Base-by-base conservation (phyloP, 306 rosid species). In the Dalbergia cultrata region DNA sequence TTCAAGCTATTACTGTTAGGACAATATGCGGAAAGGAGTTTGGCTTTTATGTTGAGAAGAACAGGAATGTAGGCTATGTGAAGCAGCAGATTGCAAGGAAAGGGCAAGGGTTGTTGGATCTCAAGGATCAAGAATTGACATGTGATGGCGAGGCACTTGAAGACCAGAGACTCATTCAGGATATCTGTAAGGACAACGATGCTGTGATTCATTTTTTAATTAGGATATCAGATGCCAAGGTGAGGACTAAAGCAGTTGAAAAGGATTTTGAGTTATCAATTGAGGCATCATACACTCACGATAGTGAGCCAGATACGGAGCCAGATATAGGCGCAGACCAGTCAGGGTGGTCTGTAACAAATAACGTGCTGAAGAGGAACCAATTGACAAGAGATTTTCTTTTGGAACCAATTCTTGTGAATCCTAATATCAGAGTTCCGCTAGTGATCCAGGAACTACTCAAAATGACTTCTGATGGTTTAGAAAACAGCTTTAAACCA, bases 111-210 rank as follows among this genome's bases (percentile, higher is more conserved):
- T 85, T 71, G 35, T 76, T 89, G 21, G 86, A 93, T 80, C 65
- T 84, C 81, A 82, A 86, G 69, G 90, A 90, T 76, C 91, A 90
- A 74, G 93, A 92, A 82, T 79, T 92, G 74, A 54, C 81, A 68
- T 88, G 86, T 80, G 86, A 90, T 70, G 97, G 95, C 18, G 88
- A 89, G 85, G 88, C 76, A 43, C 93, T 92, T 76, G 95, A 90
- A 79, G 93, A 92, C 85, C 91, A 90, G 86, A 92, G 90, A 82
- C 87, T 90, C 78, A 83, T 92, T 61, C 77, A 86, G 73, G 95
- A 92, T 72, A 87, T 92, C 31, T 86, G 90, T 84, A 90, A 78
- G 72, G 79, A 79, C 59, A 81, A 79, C 12, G 88, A 84, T 67
- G 85, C 86, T 70, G 83, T 86, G 56, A 84, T 92, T 77, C 95